Base-by-base conservation (phyloP, 2,329 filamentous ascomycete species). In the Bipolaris bicolor region DNA sequence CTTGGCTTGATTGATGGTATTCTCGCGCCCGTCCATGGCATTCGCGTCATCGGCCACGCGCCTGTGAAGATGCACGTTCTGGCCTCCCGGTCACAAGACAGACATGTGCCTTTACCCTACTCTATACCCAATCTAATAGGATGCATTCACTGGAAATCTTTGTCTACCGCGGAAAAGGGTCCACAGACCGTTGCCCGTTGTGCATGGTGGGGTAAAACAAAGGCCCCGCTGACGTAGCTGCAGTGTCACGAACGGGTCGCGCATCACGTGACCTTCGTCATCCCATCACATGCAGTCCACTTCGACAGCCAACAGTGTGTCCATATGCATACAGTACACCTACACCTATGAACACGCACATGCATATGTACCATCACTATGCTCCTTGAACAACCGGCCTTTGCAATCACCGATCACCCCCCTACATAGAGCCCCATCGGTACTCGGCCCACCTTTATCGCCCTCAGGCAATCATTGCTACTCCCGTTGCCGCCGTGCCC, bases 1-100 rank as follows among this genome's bases (percentile, higher is more conserved):
- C 57, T 57, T 48, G 53, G 60, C 49, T 40, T 57, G 57, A 62
- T 62, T 60, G 56, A 69, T 68, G 62, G 63, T 9, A 60, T 63
- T 64, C 60, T 62, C 26, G 37, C 36, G 55, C 40, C 41, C 61
- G 61, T 58, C 58, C 65, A 68, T 69, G 63, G 60, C 55, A 56
- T 57, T 64, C 60, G 57, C 64, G 64, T 69, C 65, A 67, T 68
- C 57, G 45, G 46, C 31, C 47, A 43, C 60, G 52, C 51, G 49
- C 52, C 43, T 33, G n/a, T 48, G 48, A 43, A 51, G 48, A 49
- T 57, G 62, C 58, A 57, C 54, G 57, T 49, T 60, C 47, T 53
- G 53, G 46, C 41, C 37, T 41, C 37, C 33, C 29, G 18, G 37
- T 37, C 48, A 37, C 43, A 3, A 44, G 22, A 33, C 18, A 18